Base-by-base conservation (phyloP, 805 yeast genomes). In the Wickerhamiella azyma region DNA sequence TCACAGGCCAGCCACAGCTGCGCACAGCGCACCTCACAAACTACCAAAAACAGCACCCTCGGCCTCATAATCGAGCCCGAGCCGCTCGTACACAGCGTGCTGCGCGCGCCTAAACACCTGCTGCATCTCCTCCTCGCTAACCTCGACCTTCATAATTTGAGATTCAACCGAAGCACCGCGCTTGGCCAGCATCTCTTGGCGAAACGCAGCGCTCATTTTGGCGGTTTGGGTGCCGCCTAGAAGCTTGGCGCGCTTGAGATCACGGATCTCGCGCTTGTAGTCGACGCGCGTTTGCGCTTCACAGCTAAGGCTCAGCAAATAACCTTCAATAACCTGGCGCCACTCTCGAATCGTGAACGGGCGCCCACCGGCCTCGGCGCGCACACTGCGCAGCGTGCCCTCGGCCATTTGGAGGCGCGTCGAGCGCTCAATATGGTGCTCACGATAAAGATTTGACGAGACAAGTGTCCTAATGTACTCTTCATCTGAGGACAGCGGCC, bases 321-420 rank as follows among this genome's bases (percentile, higher is more conserved):
- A 81, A 60, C 79, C 81, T 52, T 81, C 89, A 48, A 81, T 77
- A 24, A 81, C 71, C 55, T 79, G 77, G 53, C 88, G 66, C 85
- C 86, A 80, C 58, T 81, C 83, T 21, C 75, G 73, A 51, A 71
- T 68, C 5, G 72, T 63, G n/a, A 74, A 56, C 39, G 40, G 17
- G 2, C 57, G 53, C 17, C 52, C 48, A 21, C 44, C 36, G 13
- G 38, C 39, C n/a, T 55, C 48, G 17, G 49, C 44, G 11, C 60
- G 54, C 0, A 81, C 81, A 11, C 77, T 69, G 44, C 67, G 64
- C 7, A 81, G 74, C 1, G 83, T 77, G 57, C 73, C 77, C 49
- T 63, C 65, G 0, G 86, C 88, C 14, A 82, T 75, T 46, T 76
- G 76, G 9, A 65, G 53, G 51, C 75, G 68, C 55, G 79, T 79